These are phyloP conservation scores for Neofusicoccum parvum DNA, from an alignment of 2,329 filamentous ascomycete genomes.

Conservation along the genomic window DNA sequence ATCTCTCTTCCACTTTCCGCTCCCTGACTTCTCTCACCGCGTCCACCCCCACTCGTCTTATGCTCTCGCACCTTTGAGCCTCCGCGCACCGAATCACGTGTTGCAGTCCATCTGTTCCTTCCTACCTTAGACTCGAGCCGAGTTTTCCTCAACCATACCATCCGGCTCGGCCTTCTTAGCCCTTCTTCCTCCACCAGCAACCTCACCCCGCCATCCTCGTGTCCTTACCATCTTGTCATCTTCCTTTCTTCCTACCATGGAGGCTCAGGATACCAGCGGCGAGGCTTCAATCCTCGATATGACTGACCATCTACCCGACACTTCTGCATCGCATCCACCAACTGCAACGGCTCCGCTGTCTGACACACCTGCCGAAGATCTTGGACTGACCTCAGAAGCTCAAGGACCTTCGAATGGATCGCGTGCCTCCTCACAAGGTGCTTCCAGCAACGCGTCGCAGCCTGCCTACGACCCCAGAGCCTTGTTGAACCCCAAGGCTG, in stretches of 20 bases:
- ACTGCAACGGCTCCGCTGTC: neutral
- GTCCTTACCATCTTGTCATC: neutral
- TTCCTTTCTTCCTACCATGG: neutral
- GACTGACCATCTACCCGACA: neutral
- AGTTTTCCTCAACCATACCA: neutral
- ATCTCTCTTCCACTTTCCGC: neutral
- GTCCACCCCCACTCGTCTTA: neutral
- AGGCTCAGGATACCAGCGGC: neutral
- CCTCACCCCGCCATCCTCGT: neutral
- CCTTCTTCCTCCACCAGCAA: neutral
- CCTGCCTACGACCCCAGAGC: constrained; percentile 31
- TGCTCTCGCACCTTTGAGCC: too few relatives aligned
- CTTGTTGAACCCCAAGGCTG: constrained; percentile 38
- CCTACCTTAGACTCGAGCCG: neutral
- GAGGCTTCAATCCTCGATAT: neutral
- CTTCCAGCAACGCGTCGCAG: constrained; percentile 11
- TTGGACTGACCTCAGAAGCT: neutral
- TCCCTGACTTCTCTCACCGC: neutral
- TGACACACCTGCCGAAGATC: neutral
- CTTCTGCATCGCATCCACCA: neutral
- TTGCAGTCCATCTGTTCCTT: neutral
- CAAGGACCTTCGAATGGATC: neutral
- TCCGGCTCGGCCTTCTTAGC: neutral
- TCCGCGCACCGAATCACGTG: neutral
- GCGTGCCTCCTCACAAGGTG: neutral